phyloP scores from a whole-genome alignment of 306 rosid genomes.

The Quercus suber region DNA sequence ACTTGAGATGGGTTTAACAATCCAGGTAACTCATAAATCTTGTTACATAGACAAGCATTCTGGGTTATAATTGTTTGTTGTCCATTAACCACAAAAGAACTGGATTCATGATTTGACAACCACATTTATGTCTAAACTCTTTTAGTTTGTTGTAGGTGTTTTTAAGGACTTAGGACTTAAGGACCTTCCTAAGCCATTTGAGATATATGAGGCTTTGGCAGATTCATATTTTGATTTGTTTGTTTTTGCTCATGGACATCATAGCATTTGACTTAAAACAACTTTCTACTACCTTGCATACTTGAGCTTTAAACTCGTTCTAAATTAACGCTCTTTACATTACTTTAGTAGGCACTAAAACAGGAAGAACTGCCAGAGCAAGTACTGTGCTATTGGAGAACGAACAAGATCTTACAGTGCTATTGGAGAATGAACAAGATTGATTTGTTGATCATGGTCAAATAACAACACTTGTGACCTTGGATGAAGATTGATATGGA shows the following conservation, averaged over 20 bases:
- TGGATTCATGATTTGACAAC: background rate
- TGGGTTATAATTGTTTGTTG: background rate
- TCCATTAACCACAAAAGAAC: background rate
- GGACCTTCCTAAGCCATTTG: too few relatives aligned
- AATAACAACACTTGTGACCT: slow-evolving; percentile 61
- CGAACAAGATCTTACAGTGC: too few relatives aligned
- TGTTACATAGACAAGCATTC: background rate
- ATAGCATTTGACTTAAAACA: too few relatives aligned
- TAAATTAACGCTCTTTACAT: background rate
- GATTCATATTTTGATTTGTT: background rate
- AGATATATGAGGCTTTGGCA: background rate
- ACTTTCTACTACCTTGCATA: background rate
- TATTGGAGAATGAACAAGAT: slow-evolving; percentile 68
- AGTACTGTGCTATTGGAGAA: slow-evolving; percentile 63
- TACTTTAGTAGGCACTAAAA: slow-evolving; percentile 64
- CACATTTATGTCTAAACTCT: background rate
- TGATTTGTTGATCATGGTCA: slow-evolving; percentile 71
- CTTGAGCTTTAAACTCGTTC: slow-evolving; percentile 5
- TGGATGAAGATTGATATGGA: slow-evolving; percentile 36
- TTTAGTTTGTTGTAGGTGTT: background rate
- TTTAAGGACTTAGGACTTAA: background rate
- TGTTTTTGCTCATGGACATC: too few relatives aligned
- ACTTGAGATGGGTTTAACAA: slow-evolving; percentile 77
- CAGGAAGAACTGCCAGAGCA: slow-evolving; percentile 89
- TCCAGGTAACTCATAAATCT: slow-evolving; percentile 52